phyloP scores from a whole-genome alignment of 1,284 basidiomycete species.

The Sphagnurus paluster region DNA sequence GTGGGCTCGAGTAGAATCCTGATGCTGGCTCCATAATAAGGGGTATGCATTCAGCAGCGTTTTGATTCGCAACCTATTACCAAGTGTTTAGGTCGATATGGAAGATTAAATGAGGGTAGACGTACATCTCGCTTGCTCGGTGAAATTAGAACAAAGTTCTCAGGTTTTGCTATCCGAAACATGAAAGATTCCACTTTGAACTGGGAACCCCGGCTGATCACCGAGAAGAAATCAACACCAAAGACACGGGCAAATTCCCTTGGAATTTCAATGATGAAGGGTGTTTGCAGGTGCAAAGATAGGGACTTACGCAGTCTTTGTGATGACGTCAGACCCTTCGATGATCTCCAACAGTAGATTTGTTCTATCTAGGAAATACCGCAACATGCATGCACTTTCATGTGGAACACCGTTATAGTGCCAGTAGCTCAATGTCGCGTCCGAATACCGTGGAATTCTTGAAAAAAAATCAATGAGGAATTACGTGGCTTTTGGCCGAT shows the following conservation, averaged over 20 bases:
- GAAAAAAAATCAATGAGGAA: slow-evolving; percentile 5
- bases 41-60: slow-evolving; percentile 93
- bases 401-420: slow-evolving; percentile 60
- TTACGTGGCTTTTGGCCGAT: slow-evolving; percentile 2
- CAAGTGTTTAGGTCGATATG: slow-evolving; percentile 4
- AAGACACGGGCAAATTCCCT: slow-evolving; percentile 97
- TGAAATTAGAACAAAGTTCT: slow-evolving; percentile 86
- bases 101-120: slow-evolving; percentile 12
- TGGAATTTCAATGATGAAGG: slow-evolving; percentile 3
- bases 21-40: slow-evolving; percentile 94
- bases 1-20: slow-evolving; percentile 90
- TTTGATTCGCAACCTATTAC: slow-evolving; percentile 87
- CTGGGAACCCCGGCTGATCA: slow-evolving; percentile 92
- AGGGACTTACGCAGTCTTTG: slow-evolving; percentile 79
- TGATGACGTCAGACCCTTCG: slow-evolving; percentile 78
- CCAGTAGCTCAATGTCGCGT: slow-evolving; percentile 72
- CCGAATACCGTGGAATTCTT: slow-evolving; percentile 79
- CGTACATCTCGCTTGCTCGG: slow-evolving; percentile 82
- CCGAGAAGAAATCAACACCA: slow-evolving; percentile 96
- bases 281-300: not conserved
- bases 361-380: slow-evolving; percentile 65
- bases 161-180: slow-evolving; percentile 97
- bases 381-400: slow-evolving; percentile 57
- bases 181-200: slow-evolving; percentile 99
- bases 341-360: slow-evolving; percentile 76